Percentiles rank a stretch among this genome's conserved stretches.
Conservation (phyloP, 2,329 filamentous ascomycete species). For the Seiridium unicorne region DNA sequence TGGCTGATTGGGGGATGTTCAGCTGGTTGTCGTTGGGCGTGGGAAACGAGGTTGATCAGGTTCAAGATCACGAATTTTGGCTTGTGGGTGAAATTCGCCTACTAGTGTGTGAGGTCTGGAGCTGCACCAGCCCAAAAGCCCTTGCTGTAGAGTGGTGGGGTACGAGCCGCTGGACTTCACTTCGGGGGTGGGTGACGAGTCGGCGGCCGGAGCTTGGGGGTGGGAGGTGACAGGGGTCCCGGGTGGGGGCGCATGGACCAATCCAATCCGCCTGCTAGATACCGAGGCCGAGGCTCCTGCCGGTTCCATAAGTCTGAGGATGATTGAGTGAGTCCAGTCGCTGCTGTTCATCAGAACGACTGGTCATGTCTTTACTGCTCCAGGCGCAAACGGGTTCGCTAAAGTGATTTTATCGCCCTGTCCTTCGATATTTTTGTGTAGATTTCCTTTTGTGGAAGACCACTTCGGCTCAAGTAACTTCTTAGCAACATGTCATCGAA, state of each 20-base stretch:
- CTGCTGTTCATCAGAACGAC: too few species aligned
- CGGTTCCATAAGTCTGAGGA: slow-evolving; percentile 1
- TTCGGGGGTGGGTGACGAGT: slow-evolving; percentile 1
- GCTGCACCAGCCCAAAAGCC: slow-evolving; percentile 9
- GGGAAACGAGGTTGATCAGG: slow-evolving; percentile 11
- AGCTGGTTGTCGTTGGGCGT: slow-evolving; percentile 17
- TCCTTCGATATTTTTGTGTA: too few species aligned
- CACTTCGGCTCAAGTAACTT: not conserved
- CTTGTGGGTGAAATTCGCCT: slow-evolving; percentile 14
- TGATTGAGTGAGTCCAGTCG: too few species aligned
- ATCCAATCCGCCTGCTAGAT: not conserved
- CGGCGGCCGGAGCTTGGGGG: not conserved
- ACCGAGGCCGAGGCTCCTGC: slow-evolving; percentile 8
- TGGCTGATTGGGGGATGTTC: slow-evolving; percentile 39
- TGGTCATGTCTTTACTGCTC: too few species aligned
- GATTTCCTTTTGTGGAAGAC: too few species aligned
- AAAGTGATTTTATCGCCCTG: too few species aligned
- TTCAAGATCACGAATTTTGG: slow-evolving; percentile 10
- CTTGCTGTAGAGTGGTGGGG: slow-evolving; percentile 30
- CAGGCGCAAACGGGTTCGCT: too few species aligned
- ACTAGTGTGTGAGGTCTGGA: not conserved
- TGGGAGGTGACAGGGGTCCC: not conserved
- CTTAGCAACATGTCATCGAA: slow-evolving; percentile 10
- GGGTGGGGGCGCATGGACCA: too few species aligned
- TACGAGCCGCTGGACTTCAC: slow-evolving; percentile 34